phyloP scores from a whole-genome alignment of 352 stramenopile species.

The Vaucheria bursata region DNA sequence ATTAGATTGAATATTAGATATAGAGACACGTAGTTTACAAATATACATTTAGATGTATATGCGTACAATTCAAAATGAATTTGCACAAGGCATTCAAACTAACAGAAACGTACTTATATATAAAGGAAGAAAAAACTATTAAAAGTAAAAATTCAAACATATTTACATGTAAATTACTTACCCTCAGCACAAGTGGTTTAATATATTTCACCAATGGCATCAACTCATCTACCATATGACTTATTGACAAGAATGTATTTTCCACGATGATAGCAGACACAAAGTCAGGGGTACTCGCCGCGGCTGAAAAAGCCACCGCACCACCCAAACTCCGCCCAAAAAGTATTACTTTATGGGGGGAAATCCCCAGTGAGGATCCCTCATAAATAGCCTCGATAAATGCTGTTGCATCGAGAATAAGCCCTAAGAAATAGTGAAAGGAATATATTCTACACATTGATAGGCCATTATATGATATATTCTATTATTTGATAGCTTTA shows the following conservation, averaged over 20 bases:
- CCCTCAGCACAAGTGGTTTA: conserved; percentile 49
- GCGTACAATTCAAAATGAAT: too few species aligned
- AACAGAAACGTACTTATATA: too few species aligned
- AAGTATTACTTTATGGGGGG: conserved; percentile 47
- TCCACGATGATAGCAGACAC: conserved; percentile 51
- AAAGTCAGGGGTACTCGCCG: conserved; percentile 27
- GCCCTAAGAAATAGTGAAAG: conserved; percentile 14
- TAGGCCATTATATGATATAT: neutral
- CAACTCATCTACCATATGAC: conserved; percentile 52
- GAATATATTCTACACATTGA: neutral
- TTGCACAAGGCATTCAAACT: too few species aligned
- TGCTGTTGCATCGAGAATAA: conserved; percentile 49
- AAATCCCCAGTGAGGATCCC: conserved; percentile 35
- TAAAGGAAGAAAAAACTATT: conserved; percentile 1
- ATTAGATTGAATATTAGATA: too few species aligned
- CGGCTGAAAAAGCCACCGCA: conserved; percentile 48
- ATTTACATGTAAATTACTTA: conserved; percentile 41
- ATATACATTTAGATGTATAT: too few species aligned
- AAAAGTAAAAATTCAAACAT: neutral
- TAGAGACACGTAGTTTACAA: too few species aligned
- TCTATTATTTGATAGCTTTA: neutral
- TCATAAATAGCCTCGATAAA: conserved; percentile 38
- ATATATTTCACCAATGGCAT: conserved; percentile 48
- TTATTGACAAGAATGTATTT: conserved; percentile 56
- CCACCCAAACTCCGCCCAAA: conserved; percentile 54